phyloP scores from a whole-genome alignment of 2,329 filamentous ascomycete species.

The Alternaria conjuncta region DNA sequence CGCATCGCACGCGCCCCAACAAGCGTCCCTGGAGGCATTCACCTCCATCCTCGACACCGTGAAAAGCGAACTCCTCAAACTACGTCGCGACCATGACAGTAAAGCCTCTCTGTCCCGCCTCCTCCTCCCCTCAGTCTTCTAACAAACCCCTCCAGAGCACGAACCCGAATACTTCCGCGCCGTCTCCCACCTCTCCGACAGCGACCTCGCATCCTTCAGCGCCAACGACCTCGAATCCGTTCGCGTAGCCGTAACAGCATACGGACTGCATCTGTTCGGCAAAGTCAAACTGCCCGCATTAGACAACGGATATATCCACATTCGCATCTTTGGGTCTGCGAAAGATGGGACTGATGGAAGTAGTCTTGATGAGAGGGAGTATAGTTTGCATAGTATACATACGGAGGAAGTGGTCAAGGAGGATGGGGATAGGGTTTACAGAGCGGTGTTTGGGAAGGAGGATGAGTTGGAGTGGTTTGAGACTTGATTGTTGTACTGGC shows the following conservation, averaged over 20 bases:
- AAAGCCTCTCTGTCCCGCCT: neutral
- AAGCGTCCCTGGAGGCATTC: constrained; percentile 45
- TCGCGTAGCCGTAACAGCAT: constrained; percentile 38
- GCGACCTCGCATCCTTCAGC: constrained; percentile 39
- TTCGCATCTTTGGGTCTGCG: constrained; percentile 40
- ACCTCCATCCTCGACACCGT: constrained; percentile 38
- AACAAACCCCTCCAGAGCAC: constrained; percentile 33
- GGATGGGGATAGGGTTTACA: constrained; percentile 38
- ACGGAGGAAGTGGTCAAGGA: constrained; percentile 41
- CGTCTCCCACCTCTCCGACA: constrained; percentile 50
- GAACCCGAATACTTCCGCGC: constrained; percentile 47
- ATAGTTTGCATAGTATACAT: constrained; percentile 44
- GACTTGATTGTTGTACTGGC: constrained; percentile 19
- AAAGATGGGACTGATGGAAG: constrained; percentile 45
- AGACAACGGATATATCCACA: constrained; percentile 39
- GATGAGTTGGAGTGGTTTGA: constrained; percentile 46
- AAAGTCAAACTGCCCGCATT: constrained; percentile 35
- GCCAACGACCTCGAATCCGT: constrained; percentile 33
- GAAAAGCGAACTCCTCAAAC: constrained; percentile 42
- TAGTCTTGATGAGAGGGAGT: constrained; percentile 38
- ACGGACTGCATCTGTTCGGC: constrained; percentile 42
- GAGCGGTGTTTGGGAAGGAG: constrained; percentile 40
- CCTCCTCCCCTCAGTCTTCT: neutral
- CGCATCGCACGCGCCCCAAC: constrained; percentile 42
- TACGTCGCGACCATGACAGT: constrained; percentile 47